phyloP scores from a whole-genome alignment of 352 stramenopile species.

The Globisporangium carolinianum region DNA sequence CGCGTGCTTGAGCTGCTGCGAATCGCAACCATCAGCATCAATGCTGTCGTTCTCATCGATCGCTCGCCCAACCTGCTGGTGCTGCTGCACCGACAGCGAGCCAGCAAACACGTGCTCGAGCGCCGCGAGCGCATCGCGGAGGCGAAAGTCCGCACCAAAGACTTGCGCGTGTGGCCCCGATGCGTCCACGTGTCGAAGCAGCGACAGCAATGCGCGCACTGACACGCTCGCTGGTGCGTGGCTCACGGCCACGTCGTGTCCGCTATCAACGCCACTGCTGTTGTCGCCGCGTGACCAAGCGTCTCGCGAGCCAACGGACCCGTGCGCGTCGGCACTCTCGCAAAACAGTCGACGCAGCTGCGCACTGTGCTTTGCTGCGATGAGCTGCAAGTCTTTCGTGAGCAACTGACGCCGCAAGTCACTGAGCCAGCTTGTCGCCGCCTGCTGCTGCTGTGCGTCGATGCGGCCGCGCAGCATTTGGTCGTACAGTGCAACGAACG shows the following conservation, averaged over 20 bases:
- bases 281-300: no score
- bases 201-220: slow-evolving; percentile 13
- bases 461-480: slow-evolving; percentile 28
- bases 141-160: slow-evolving; percentile 10
- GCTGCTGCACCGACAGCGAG: not conserved
- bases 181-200: slow-evolving; percentile 9
- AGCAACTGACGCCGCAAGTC: slow-evolving; percentile 25
- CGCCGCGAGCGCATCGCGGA: slow-evolving; percentile 14
- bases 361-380: slow-evolving; percentile 34
- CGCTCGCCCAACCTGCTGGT: not conserved
- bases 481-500: slow-evolving; percentile 39
- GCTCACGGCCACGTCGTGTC: not conserved
- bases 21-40: not conserved
- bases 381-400: slow-evolving; percentile 28
- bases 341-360: slow-evolving; percentile 26
- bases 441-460: slow-evolving; percentile 11
- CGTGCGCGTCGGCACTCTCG: slow-evolving; percentile 7
- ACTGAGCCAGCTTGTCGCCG: slow-evolving; percentile 15
- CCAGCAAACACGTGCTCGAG: slow-evolving; percentile 11
- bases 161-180: not conserved
- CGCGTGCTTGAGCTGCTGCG: not conserved
- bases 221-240: slow-evolving; percentile 1
- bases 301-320: no score
- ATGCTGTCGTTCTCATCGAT: no score
- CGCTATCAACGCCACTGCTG: no score